Conservation (phyloP, 2,329 filamentous ascomycete genomes). For the Didymella lethalis region DNA sequence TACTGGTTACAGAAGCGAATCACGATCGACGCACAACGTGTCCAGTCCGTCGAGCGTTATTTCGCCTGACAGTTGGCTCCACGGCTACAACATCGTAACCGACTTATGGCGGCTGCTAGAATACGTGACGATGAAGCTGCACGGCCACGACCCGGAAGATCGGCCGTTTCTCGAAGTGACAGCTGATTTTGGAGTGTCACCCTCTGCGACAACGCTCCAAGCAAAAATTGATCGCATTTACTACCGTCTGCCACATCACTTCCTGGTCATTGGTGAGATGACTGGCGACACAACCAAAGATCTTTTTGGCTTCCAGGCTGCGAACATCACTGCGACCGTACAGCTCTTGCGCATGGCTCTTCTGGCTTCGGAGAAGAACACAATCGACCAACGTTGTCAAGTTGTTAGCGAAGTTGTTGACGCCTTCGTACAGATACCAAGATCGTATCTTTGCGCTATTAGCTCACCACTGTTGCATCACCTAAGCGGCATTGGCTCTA, state of each 20-base stretch:
- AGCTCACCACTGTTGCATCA: slow-evolving; percentile 60
- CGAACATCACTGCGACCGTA: background rate
- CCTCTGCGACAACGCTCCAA: background rate
- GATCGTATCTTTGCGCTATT: slow-evolving; percentile 58
- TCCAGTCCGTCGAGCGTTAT: slow-evolving; percentile 31
- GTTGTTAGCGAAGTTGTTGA: background rate
- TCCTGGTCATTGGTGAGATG: background rate
- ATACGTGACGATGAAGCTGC: slow-evolving; percentile 49
- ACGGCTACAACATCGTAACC: slow-evolving; percentile 66
- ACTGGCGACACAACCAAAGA: background rate
- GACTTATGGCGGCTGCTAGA: slow-evolving; percentile 66
- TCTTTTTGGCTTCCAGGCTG: background rate
- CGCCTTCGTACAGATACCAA: slow-evolving; percentile 43
- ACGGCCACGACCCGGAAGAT: slow-evolving; percentile 20
- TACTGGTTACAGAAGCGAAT: background rate
- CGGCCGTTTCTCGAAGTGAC: background rate
- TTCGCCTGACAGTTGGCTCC: slow-evolving; percentile 55
- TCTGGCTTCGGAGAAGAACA: background rate
- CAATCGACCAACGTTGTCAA: background rate
- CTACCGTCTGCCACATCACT: background rate
- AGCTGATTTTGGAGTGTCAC: background rate
- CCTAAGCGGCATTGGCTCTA: slow-evolving; percentile 58
- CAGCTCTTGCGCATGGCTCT: background rate
- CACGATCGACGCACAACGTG: background rate
- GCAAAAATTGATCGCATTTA: background rate